A percentile compares a stretch with the other conserved stretches of the same genome.
phyloP scores from a whole-genome alignment of 148 eudicot species.

The Polygonum aviculare region DNA sequence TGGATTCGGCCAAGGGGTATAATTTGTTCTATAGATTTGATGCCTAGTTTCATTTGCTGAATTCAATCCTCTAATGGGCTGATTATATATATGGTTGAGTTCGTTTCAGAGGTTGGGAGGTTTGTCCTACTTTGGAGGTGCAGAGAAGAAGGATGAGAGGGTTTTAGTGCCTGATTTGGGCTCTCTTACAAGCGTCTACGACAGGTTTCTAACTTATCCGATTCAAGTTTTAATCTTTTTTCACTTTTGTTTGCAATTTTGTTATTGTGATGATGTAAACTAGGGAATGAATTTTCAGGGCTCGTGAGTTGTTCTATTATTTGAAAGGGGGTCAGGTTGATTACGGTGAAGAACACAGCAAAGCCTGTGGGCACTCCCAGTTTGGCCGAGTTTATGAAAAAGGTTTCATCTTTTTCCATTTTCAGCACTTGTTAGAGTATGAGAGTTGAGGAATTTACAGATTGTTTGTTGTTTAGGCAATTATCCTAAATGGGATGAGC shows the following conservation, averaged over 20 bases:
- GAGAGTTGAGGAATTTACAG: neutral
- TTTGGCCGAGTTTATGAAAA: constrained; percentile 71
- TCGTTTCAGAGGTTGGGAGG: constrained; percentile 85
- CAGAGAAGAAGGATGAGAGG: constrained; percentile 91
- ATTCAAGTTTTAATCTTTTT: constrained; percentile 6
- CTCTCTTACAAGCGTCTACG: constrained; percentile 82
- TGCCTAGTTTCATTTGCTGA: neutral
- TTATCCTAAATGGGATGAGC: constrained; percentile 86
- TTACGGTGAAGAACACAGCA: constrained; percentile 95
- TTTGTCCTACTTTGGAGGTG: constrained; percentile 87
- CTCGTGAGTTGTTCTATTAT: constrained; percentile 90
- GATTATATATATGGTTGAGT: neutral
- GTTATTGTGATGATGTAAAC: neutral
- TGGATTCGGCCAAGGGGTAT: constrained; percentile 98
- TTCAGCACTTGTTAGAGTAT: too few relatives aligned
- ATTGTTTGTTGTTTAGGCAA: constrained; percentile 33
- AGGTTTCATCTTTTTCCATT: constrained; percentile 29
- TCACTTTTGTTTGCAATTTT: neutral
- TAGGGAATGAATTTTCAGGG: constrained; percentile 30
- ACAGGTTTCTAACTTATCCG: constrained; percentile 39
- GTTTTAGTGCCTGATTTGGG: constrained; percentile 97
- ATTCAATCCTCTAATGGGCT: neutral
- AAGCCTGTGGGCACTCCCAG: constrained; percentile 79
- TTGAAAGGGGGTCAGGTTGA: constrained; percentile 94
- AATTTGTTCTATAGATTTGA: constrained; percentile 2